These are phyloP conservation scores for Ophiostoma populinum DNA, from an alignment of 2,329 filamentous ascomycete genomes.

Conservation along the genomic window DNA sequence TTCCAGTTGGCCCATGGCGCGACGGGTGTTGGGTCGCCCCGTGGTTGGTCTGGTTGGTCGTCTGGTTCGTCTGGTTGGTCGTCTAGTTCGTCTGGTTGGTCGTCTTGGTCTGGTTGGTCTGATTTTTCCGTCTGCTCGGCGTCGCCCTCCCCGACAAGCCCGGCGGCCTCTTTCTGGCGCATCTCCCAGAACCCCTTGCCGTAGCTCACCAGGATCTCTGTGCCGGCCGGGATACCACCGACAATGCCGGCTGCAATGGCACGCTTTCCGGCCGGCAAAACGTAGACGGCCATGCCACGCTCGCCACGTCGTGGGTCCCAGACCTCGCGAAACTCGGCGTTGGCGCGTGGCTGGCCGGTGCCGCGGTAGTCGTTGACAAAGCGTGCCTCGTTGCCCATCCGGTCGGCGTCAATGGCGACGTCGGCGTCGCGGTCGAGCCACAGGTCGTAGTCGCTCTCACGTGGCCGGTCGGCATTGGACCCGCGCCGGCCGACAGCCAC, in stretches of 20 bases:
- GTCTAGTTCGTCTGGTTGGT: no score
- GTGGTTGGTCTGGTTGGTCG: no score
- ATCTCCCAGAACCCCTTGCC: slow-evolving; percentile 49
- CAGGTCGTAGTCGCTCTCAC: slow-evolving; percentile 44
- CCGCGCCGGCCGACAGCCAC: slow-evolving; percentile 13
- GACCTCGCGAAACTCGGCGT: slow-evolving; percentile 41
- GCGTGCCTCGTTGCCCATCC: slow-evolving; percentile 43
- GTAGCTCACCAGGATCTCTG: slow-evolving; percentile 50
- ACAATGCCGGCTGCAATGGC: slow-evolving; percentile 1
- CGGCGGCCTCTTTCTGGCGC: slow-evolving; percentile 23
- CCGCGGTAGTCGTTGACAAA: slow-evolving; percentile 53
- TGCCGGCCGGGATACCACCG: slow-evolving; percentile 32
- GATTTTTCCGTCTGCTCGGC: no score
- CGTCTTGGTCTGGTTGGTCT: no score
- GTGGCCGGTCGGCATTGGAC: slow-evolving; percentile 19
- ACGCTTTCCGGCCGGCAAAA: slow-evolving; percentile 27
- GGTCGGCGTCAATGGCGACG: slow-evolving; percentile 42
- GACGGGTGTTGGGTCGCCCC: no score
- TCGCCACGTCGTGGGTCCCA: slow-evolving; percentile 36
- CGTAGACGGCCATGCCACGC: slow-evolving; percentile 40
- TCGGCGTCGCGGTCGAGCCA: slow-evolving; percentile 40
- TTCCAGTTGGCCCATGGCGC: no score
- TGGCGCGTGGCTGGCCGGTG: slow-evolving; percentile 27
- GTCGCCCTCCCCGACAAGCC: no score
- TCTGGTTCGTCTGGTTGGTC: no score